phyloP scores from a whole-genome alignment of 2,329 filamentous ascomycete genomes.

The Sporothrix schenckii region DNA sequence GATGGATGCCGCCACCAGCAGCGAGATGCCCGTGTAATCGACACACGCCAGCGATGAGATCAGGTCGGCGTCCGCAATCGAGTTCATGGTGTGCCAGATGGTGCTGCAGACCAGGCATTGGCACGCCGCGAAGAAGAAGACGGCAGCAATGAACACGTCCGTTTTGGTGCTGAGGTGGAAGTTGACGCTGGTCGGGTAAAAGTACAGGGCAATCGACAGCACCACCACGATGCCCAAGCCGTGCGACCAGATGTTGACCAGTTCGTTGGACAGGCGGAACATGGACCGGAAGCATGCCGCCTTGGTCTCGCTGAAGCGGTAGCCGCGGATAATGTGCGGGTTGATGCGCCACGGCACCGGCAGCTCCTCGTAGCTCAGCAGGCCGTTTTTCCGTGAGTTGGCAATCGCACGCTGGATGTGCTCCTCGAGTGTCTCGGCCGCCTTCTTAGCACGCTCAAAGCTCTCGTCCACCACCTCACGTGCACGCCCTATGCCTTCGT shows the following conservation, averaged over 20 bases:
- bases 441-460: constrained; percentile 78
- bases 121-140: constrained; percentile 95
- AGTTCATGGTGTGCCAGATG: constrained; percentile 99
- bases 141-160: constrained; percentile 85
- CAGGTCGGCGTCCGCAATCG: constrained; percentile 83
- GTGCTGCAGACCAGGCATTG: constrained; percentile 94
- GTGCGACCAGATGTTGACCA: constrained; percentile 98
- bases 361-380: constrained; percentile 87
- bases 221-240: constrained; percentile 86
- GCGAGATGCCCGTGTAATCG: constrained; percentile 95
- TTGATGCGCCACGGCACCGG: constrained; percentile 93
- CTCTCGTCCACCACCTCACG: constrained; percentile 78
- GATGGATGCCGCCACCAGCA: constrained; percentile 93
- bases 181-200: constrained; percentile 85
- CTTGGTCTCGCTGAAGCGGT: constrained; percentile 92
- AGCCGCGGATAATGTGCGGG: constrained; percentile 86
- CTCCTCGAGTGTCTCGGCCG: constrained; percentile 79
- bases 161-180: constrained; percentile 84
- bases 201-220: constrained; percentile 87
- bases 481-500: constrained; percentile 75
- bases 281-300: constrained; percentile 83
- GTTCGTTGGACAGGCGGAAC: constrained; percentile 86
- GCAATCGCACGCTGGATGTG: constrained; percentile 78
- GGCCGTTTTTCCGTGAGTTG: constrained; percentile 74
- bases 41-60: constrained; percentile 97